Base-by-base conservation (phyloP, 768 basidiomycete species). In the Suillus placidus region DNA sequence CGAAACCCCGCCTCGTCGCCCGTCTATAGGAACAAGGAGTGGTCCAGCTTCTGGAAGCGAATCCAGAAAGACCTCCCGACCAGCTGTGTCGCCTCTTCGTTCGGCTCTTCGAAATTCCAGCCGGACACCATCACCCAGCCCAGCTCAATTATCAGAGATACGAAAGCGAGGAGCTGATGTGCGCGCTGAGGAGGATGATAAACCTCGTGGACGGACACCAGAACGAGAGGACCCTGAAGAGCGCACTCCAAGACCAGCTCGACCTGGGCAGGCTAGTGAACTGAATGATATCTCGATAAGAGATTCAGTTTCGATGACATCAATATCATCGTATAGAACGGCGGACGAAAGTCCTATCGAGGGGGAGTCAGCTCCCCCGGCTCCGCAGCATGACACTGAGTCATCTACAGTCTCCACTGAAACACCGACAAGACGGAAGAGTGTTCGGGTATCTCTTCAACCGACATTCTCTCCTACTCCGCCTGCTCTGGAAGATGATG, bases 391-490 rank as follows among this genome's bases (percentile, higher is more conserved):
- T 18, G 37, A 38, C 26, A 47, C 65, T 0, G 42, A 70, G 2
- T 62, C 75, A 23, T 72, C 74, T 34, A 65, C 32, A 32, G 55
- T 30, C 3, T 71, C 72, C 40, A 70, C 69, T 0, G 71, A 67
- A 47, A 68, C 65, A 0, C 62, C 78, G 14, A 60, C 69, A 2
- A 75, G 85, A 13, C 73, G 83, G 42, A 94, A 94, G 77, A 92
- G 91, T 71, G 93, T 94, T 40, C 81, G 93, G 8, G 88, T 94
- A 61, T 91, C 90, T 35, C 75, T 93, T 43, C 83, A 88, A 52
- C 93, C 93, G 12, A 91, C 90, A 40, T 92, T 90, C 73, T 90
- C 90, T 7, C 78, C 87, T 0, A 84, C 91, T 1, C 90, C 92
- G 9, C 90, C 89, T 45, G 88, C 87, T 43, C 73, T 84, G 55